phyloP scores from a whole-genome alignment of 257 asterid genomes.

The Thymus quinquecostatus region DNA sequence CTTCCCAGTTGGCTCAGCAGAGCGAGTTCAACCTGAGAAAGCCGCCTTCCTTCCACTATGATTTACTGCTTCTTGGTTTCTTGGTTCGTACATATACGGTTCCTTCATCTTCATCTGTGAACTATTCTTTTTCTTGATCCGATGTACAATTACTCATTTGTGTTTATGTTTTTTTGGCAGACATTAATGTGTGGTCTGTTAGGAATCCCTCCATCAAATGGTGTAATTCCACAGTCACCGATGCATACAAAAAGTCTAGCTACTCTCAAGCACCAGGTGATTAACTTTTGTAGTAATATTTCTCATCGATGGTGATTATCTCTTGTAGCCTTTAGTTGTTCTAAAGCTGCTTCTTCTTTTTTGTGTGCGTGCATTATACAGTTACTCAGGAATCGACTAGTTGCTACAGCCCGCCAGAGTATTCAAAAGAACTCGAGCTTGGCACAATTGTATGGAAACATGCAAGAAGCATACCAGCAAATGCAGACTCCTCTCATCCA shows the following conservation, averaged over 20 bases:
- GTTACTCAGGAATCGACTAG: slow-evolving; percentile 79
- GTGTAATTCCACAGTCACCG: slow-evolving; percentile 93
- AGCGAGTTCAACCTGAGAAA: slow-evolving; percentile 80
- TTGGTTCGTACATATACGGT: slow-evolving; percentile 48
- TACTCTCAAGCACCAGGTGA: slow-evolving; percentile 90
- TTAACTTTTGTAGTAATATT: neutral
- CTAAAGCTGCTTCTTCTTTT: slow-evolving; percentile 9
- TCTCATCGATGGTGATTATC: neutral
- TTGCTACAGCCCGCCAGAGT: slow-evolving; percentile 67
- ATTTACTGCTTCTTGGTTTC: slow-evolving; percentile 77
- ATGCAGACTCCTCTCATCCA: slow-evolving; percentile 90
- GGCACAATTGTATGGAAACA: slow-evolving; percentile 78
- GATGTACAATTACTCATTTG: neutral
- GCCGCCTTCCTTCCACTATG: slow-evolving; percentile 87
- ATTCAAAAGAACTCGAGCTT: slow-evolving; percentile 71
- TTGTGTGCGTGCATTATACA: slow-evolving; percentile 29
- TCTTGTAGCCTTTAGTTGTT: neutral
- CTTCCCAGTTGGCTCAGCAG: slow-evolving; percentile 92
- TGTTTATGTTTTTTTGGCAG: slow-evolving; percentile 34
- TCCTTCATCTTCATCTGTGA: slow-evolving; percentile 3
- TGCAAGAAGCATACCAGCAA: slow-evolving; percentile 87
- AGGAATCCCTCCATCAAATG: slow-evolving; percentile 92
- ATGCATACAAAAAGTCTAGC: slow-evolving; percentile 92
- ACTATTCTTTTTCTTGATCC: slow-evolving; percentile 8
- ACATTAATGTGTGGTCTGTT: slow-evolving; percentile 83